Percentiles rank a stretch among this genome's conserved stretches.
These are phyloP conservation scores for Xylariaceae sp. DNA, from an alignment of 2,329 filamentous ascomycete genomes.

Conservation along the genomic window DNA sequence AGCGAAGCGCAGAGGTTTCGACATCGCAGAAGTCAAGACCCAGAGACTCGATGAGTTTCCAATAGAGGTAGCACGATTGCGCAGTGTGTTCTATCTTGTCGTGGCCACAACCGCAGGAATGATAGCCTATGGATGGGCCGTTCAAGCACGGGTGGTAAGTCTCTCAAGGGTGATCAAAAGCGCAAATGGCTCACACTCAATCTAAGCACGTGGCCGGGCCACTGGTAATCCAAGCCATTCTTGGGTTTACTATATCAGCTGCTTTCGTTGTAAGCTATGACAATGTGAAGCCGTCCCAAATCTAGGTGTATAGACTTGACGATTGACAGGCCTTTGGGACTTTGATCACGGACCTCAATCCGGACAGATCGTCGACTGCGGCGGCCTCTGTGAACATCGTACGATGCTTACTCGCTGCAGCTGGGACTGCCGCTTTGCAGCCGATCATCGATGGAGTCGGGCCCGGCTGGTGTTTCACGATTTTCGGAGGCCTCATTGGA, in stretches of 20 bases:
- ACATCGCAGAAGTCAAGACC: neutral
- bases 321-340: slow-evolving; percentile 12
- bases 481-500: slow-evolving; percentile 16
- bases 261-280: slow-evolving; percentile 12
- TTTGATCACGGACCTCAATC: slow-evolving; percentile 18
- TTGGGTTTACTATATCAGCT: slow-evolving; percentile 13
- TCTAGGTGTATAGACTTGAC: neutral
- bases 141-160: slow-evolving; percentile 13
- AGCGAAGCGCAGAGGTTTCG: neutral
- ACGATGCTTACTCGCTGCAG: slow-evolving; percentile 18
- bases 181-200: neutral
- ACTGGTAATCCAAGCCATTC: slow-evolving; percentile 10
- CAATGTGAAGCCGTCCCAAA: neutral
- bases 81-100: slow-evolving; percentile 9
- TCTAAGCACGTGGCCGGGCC: slow-evolving; percentile 11
- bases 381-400: slow-evolving; percentile 23
- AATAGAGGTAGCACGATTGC: slow-evolving; percentile 13
- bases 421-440: slow-evolving; percentile 13
- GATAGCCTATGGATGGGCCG: slow-evolving; percentile 14
- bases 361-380: slow-evolving; percentile 18
- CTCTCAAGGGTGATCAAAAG: neutral
- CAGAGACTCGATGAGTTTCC: slow-evolving; percentile 6
- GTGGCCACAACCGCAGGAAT: slow-evolving; percentile 2
- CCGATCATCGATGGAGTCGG: slow-evolving; percentile 18
- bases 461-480: slow-evolving; percentile 22